Evolutionary conservation across 768 basidiomycete genomes (phyloP), one percentile per base, ranked within the genome.

Genomic region (Collybia sordida): DNA sequence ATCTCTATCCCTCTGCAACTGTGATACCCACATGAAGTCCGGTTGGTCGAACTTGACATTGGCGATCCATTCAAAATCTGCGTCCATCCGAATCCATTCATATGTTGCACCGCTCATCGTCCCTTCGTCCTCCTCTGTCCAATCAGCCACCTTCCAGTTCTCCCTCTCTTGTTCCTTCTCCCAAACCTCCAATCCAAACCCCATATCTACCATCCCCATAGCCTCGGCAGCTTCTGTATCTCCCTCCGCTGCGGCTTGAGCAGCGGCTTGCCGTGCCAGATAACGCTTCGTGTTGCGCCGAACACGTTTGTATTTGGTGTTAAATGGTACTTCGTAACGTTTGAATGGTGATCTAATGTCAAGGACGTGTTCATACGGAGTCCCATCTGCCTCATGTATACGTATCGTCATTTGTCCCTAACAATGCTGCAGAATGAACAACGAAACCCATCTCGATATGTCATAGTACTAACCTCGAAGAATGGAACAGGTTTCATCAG

Each of bases 61-160:
- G n/a, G 92, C 89, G 47, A 98, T 90, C 97, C 97, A 99, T 71
- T 99, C 97, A 66, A 97, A 95, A 64, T 99, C 97, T 14, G 97
- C 94, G 63, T 99, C 97, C 79, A 98, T 91, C 54, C 97, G 78
- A 51, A 99, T 98, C 96, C 96, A 99, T 69, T 99, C 97, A 68
- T 98, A 99, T 3, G 93, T 96, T 54, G 96, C 95, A 15, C 91
- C 91, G 34, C 88, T 86, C 92, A 98, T 96, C 37, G 80, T 76
- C 52, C 88, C 85, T 62, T 97, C 95, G 52, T 98, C 94, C 57
- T 97, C 93, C 60, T 97, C 95, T 4, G 90, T 91, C 97, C 97
- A 98, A 65, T 98, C 95, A 5, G 90, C 89, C 3, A 98, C 95
- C 65, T 90, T 90, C 97, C 96, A 98, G 53, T 87, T 88, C 65